Evolutionary conservation across 805 yeast genomes (phyloP).

Genomic region (Metschnikowia proteae): DNA sequence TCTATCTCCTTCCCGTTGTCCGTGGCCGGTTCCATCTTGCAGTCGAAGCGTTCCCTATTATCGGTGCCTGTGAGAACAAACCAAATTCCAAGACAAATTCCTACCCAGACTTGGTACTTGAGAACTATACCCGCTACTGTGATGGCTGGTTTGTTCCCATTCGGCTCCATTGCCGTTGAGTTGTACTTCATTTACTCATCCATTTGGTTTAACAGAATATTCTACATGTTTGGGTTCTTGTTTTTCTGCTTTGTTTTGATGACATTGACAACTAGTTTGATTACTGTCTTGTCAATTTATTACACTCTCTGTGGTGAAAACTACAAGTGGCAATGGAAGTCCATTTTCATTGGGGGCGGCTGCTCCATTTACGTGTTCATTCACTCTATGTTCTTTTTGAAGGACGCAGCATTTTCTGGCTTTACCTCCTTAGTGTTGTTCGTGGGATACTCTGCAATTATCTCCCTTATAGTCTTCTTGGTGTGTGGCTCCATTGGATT

Average conservation of each 20-base stretch:
- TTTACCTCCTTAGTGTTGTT: conserved; percentile 74
- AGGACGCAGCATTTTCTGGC: conserved; percentile 63
- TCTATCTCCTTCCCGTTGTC: conserved; percentile 81
- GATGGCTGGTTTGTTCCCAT: conserved; percentile 88
- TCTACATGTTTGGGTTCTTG: conserved; percentile 96
- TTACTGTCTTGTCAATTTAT: conserved; percentile 76
- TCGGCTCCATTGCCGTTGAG: conserved; percentile 92
- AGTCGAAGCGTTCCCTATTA: conserved; percentile 56
- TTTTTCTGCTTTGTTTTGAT: conserved; percentile 83
- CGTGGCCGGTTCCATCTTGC: conserved; percentile 74
- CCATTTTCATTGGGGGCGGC: conserved; percentile 83
- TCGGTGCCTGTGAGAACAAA: conserved; percentile 83
- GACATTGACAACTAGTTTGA: conserved; percentile 75
- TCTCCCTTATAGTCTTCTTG: conserved; percentile 68
- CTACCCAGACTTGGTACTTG: conserved; percentile 82
- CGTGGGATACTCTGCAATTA: conserved; percentile 74
- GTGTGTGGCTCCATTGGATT: conserved; percentile 89
- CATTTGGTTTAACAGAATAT: conserved; percentile 89
- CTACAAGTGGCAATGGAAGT: conserved; percentile 97
- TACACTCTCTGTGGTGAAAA: conserved; percentile 85
- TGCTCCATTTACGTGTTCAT: conserved; percentile 79
- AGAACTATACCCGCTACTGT: conserved; percentile 62
- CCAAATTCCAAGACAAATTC: conserved; percentile 95
- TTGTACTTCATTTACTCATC: conserved; percentile 89
- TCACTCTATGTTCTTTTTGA: conserved; percentile 67